Evolutionary conservation across 257 asterid genomes (phyloP).

Genomic region (Nicotiana knightiana): DNA sequence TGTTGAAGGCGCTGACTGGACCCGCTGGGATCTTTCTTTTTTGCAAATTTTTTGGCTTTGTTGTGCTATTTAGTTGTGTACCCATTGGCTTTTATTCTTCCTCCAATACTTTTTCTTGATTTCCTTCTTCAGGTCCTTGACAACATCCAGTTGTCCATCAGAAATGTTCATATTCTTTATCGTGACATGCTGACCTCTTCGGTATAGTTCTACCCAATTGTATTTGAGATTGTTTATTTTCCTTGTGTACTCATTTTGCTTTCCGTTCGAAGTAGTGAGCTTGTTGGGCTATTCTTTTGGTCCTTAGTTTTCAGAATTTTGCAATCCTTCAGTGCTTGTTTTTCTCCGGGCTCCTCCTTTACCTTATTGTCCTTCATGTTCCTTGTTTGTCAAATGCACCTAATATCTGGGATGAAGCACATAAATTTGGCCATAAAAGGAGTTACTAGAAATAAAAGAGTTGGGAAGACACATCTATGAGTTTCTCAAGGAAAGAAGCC

Average conservation of each 20-base stretch:
- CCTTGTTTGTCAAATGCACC: neutral
- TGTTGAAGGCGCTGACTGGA: constrained; percentile 1
- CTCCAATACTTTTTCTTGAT: constrained; percentile 6
- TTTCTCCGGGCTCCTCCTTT: neutral
- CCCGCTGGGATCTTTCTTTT: neutral
- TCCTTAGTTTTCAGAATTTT: neutral
- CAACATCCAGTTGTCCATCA: constrained; percentile 83
- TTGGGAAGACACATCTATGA: constrained; percentile 1
- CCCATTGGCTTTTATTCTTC: neutral
- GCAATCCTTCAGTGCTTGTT: neutral
- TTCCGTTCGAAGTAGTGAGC: neutral
- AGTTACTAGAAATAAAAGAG: neutral
- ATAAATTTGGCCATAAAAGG: neutral
- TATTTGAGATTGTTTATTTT: neutral
- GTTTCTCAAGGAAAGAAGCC: constrained; percentile 7
- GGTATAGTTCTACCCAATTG: constrained; percentile 35
- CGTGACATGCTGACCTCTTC: constrained; percentile 38
- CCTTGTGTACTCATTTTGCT: neutral
- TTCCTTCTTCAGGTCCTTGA: constrained; percentile 68
- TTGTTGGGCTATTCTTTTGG: neutral
- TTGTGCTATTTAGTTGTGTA: constrained; percentile 12
- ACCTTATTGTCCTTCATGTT: neutral
- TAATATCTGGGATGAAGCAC: neutral
- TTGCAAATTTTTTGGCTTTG: constrained; percentile 10
- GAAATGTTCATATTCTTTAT: constrained; percentile 73